Conservation (phyloP, 305 asterid species). For the Andrographis paniculata region DNA sequence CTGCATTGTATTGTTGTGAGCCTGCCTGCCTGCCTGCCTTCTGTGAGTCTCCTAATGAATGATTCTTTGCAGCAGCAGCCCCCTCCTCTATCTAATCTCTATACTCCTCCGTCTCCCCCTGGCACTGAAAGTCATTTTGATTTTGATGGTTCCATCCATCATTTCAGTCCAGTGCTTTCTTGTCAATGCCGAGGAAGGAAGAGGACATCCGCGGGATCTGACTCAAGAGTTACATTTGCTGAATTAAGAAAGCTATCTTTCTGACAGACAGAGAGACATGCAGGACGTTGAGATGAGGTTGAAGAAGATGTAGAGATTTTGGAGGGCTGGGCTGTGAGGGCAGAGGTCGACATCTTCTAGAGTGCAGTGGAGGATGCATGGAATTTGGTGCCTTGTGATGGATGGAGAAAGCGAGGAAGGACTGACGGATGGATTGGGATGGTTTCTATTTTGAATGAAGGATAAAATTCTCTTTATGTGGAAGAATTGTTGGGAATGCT, state of each 20-base stretch:
- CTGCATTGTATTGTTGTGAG: not conserved
- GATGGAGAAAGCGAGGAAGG: conserved; percentile 25
- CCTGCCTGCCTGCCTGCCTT: not conserved
- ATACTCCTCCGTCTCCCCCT: not conserved
- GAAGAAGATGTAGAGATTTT: too few species aligned
- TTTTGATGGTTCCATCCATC: conserved; percentile 60
- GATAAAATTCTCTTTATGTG: conserved; percentile 52
- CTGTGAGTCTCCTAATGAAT: too few species aligned
- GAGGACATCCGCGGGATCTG: conserved; percentile 33
- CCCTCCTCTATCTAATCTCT: not conserved
- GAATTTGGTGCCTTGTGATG: conserved; percentile 21
- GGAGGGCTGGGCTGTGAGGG: too few species aligned
- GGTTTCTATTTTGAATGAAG: conserved; percentile 35
- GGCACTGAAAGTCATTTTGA: conserved; percentile 36
- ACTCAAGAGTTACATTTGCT: conserved; percentile 4
- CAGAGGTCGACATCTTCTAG: too few species aligned
- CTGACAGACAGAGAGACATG: not conserved
- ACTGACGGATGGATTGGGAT: not conserved
- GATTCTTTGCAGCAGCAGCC: not conserved
- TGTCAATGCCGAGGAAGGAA: conserved; percentile 80
- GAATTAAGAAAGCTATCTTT: not conserved
- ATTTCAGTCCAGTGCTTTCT: conserved; percentile 69
- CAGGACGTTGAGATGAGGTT: not conserved
- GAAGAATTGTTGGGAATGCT: too few species aligned
- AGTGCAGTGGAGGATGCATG: not conserved